Conservation (phyloP, 164 flowering plant species). For the Paratinospora sagittata region DNA sequence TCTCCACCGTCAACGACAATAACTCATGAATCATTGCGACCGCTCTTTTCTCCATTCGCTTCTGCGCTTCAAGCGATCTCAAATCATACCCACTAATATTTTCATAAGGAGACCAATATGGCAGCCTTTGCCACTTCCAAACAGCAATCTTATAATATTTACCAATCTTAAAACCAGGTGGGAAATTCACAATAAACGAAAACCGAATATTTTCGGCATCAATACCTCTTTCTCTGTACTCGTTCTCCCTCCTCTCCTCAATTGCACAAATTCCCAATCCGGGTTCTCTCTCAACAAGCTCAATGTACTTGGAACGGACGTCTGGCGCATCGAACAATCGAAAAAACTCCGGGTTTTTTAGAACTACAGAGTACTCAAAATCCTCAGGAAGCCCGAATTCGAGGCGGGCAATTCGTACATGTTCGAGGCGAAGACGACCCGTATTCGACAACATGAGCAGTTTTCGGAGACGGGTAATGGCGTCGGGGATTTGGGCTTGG, state of each 20-base stretch:
- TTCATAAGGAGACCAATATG: slow-evolving; percentile 98
- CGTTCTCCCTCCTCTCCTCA: slow-evolving; percentile 71
- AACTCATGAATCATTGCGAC: slow-evolving; percentile 87
- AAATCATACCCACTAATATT: slow-evolving; percentile 79
- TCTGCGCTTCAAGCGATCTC: slow-evolving; percentile 84
- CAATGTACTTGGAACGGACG: slow-evolving; percentile 75
- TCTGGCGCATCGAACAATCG: slow-evolving; percentile 63
- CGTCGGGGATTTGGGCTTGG: slow-evolving; percentile 53
- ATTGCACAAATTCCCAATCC: slow-evolving; percentile 57
- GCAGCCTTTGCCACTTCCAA: slow-evolving; percentile 95
- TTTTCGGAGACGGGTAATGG: slow-evolving; percentile 61
- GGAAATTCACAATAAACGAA: slow-evolving; percentile 76
- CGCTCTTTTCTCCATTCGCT: slow-evolving; percentile 91
- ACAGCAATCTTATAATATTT: slow-evolving; percentile 85
- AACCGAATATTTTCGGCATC: slow-evolving; percentile 80
- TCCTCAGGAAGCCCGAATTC: slow-evolving; percentile 93
- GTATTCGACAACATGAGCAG: slow-evolving; percentile 70
- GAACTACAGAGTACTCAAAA: slow-evolving; percentile 68
- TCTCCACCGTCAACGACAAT: slow-evolving; percentile 82
- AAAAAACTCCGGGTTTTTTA: slow-evolving; percentile 60
- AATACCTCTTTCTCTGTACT: slow-evolving; percentile 71
- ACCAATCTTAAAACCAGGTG: slow-evolving; percentile 86
- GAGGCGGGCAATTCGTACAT: slow-evolving; percentile 61
- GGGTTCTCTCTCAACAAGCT: slow-evolving; percentile 59
- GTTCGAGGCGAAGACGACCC: slow-evolving; percentile 66